These are phyloP conservation scores for Fraxinus dipetala DNA, from an alignment of 305 asterid species.

Conservation along the genomic window DNA sequence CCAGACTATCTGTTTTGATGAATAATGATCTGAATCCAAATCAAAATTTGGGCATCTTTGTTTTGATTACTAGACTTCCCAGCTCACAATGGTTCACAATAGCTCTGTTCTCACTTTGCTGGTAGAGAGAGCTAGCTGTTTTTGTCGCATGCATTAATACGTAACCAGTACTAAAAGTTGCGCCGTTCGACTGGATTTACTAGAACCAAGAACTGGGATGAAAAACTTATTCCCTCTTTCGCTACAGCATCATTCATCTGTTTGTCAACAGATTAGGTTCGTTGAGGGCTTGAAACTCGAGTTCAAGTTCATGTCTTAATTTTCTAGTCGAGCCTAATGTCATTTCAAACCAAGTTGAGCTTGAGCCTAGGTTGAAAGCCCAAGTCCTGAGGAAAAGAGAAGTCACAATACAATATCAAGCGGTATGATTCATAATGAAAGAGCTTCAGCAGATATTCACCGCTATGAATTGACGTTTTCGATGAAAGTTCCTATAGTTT, in stretches of 20 bases:
- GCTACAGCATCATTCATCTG: neutral
- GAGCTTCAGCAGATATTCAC: neutral
- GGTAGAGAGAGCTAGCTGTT: neutral
- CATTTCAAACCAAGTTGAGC: neutral
- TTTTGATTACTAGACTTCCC: neutral
- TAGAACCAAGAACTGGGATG: neutral
- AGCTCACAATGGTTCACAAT: neutral
- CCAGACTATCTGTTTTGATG: constrained; percentile 28
- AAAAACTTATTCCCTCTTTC: neutral
- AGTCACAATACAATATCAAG: neutral
- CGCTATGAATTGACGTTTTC: neutral
- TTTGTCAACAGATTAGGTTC: neutral
- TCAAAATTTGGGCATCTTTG: constrained; percentile 22
- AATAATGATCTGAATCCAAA: constrained; percentile 31
- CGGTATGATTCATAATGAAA: neutral
- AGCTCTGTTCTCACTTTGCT: neutral
- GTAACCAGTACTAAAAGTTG: neutral
- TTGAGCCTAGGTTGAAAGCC: neutral
- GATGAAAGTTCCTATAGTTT: neutral
- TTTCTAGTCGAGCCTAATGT: neutral
- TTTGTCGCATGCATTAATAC: neutral
- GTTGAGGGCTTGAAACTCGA: neutral
- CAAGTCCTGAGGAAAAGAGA: neutral
- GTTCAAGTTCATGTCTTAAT: neutral
- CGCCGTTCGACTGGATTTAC: neutral